These are phyloP conservation scores for Bryoerythrophyllum caledonicum DNA, from an alignment of 225 moss, liverwort and hornwort species.

Conservation along the genomic window DNA sequence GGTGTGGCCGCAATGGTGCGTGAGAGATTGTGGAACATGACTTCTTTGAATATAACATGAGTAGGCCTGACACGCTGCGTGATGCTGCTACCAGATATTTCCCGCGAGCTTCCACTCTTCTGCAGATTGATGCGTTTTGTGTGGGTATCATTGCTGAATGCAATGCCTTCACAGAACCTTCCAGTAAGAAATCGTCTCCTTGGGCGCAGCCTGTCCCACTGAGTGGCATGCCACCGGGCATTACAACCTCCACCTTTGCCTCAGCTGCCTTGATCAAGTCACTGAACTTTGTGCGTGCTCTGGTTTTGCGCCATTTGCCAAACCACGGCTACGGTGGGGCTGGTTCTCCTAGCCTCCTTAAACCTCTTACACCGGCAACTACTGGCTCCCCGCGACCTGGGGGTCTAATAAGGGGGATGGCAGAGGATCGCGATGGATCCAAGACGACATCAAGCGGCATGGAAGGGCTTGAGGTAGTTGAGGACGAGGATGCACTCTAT, in stretches of 20 bases:
- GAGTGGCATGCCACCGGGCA: slow-evolving; percentile 63
- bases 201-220: slow-evolving; percentile 66
- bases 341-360: slow-evolving; percentile 57
- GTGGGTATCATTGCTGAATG: slow-evolving; percentile 91
- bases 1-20: slow-evolving; percentile 38
- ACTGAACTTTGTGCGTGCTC: slow-evolving; percentile 87
- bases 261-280: slow-evolving; percentile 90
- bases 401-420: slow-evolving; percentile 62
- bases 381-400: slow-evolving; percentile 73
- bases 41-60: slow-evolving; percentile 24
- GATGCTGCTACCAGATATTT: slow-evolving; percentile 69
- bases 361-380: slow-evolving; percentile 79
- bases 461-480: slow-evolving; percentile 75
- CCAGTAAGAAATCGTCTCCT: slow-evolving; percentile 64
- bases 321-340: slow-evolving; percentile 63
- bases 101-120: slow-evolving; percentile 81
- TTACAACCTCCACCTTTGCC: slow-evolving; percentile 80
- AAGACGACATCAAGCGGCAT: slow-evolving; percentile 69
- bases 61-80: slow-evolving; percentile 51
- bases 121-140: slow-evolving; percentile 94
- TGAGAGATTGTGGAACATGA: slow-evolving; percentile 46
- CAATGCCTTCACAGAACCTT: slow-evolving; percentile 71
- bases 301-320: slow-evolving; percentile 85
- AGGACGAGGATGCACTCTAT: slow-evolving; percentile 62
- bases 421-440: slow-evolving; percentile 73